Evolutionary conservation across 306 rosid species (phyloP), one percentile per base, ranked within the genome.

Genomic region (Nissolia schottii): DNA sequence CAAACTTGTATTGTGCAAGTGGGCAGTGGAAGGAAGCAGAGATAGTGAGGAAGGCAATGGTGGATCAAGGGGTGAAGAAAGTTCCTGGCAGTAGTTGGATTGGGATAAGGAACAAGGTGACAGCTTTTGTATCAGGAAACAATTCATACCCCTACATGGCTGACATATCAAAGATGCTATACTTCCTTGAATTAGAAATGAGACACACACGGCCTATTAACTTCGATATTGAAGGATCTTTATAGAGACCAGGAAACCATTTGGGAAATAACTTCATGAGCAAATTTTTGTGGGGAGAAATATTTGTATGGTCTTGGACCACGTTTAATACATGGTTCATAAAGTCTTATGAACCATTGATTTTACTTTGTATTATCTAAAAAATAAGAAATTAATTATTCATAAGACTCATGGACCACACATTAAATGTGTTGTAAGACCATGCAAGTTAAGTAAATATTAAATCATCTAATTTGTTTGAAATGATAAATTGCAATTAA

Each of bases 21-120:
- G 93, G 92, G 71, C 81, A 71, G 78, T 92, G 97, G 96, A 82
- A 83, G 77, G 90, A 89, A 79, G 96, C 97, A 48, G 97, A 92
- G 87, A 74, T 65, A 22, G 73, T 87, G 5, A 61, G 97, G 78
- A 83, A 85, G 83, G 83, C 80, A 49, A 89, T 89, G 97, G 5
- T 78, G 51, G 92, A 86, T 45, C 81, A 86, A 76, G 87, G 96
- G 22, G 84, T 87, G 74, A 89, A 86, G 88, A 89, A 92, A 87
- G 86, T 80, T 73, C 89, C 92, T 12, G 97, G 97, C 37, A 81
- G 93, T 81, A 89, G 93, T 83, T 89, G 96, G 97, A 87, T 92
- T 79, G 92, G 87, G 83, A 87, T 86, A 51, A 81, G 83, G 64
- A 86, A 87, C 48, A 57, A 70, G 61, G 87, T 92, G 31, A 75